Evolutionary conservation across 83 land plant genomes (phyloP).

Genomic region (Picea abies): DNA sequence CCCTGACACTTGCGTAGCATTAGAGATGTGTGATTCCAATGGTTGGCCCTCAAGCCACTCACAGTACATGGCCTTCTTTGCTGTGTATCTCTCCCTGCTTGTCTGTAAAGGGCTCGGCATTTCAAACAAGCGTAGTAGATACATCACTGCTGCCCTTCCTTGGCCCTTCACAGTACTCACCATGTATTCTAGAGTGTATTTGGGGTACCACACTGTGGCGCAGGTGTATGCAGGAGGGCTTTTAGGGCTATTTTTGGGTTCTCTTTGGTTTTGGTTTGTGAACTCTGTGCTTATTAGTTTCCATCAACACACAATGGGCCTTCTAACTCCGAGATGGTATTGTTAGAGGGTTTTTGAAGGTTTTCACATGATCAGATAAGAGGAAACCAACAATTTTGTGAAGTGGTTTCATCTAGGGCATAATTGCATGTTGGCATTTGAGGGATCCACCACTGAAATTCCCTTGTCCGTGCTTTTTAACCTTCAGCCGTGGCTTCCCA

Average conservation of each 20-base stretch:
- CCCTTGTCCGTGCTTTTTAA: no score
- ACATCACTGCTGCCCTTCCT: slow-evolving; percentile 32
- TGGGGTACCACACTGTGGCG: slow-evolving; percentile 87
- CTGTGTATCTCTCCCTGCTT: slow-evolving; percentile 65
- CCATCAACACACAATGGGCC: no score
- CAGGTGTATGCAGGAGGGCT: slow-evolving; percentile 90
- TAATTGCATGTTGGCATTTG: no score
- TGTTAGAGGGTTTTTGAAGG: no score
- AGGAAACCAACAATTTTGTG: no score
- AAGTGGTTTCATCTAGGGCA: no score
- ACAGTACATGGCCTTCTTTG: slow-evolving; percentile 93
- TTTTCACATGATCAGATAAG: no score
- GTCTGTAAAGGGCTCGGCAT: slow-evolving; percentile 21
- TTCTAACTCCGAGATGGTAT: no score
- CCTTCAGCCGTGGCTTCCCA: no score
- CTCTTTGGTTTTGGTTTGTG: slow-evolving; percentile 78
- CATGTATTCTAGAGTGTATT: slow-evolving; percentile 91
- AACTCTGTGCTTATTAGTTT: slow-evolving; percentile 39
- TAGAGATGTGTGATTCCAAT: slow-evolving; percentile 92
- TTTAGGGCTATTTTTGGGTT: slow-evolving; percentile 72
- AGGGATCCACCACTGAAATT: no score
- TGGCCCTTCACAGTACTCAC: slow-evolving; percentile 76
- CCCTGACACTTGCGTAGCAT: slow-evolving; percentile 67
- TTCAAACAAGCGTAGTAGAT: slow-evolving; percentile 16
- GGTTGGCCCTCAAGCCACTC: slow-evolving; percentile 99